phyloP scores from a whole-genome alignment of 495 filamentous ascomycete genomes.

The Delitschia confertaspora region DNA sequence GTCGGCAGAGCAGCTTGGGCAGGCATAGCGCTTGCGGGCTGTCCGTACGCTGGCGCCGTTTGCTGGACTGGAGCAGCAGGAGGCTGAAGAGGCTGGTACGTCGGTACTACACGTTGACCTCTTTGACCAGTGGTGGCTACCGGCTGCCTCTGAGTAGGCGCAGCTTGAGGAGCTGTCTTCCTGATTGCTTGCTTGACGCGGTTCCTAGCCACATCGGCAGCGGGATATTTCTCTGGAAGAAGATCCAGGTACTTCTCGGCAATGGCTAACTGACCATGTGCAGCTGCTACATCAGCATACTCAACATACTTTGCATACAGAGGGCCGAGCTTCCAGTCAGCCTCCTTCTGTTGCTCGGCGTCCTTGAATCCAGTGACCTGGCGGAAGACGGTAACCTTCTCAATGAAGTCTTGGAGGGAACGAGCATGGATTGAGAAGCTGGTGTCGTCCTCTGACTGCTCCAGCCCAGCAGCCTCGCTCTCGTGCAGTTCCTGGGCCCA shows the following conservation, averaged over 20 bases:
- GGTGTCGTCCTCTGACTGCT: constrained; percentile 58
- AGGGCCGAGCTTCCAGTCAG: constrained; percentile 79
- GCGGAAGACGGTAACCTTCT: constrained; percentile 97
- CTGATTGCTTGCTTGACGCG: constrained; percentile 78
- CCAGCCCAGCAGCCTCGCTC: constrained; percentile 62
- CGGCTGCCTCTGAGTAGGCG: constrained; percentile 26
- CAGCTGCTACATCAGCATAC: constrained; percentile 90
- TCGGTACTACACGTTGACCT: constrained; percentile 18
- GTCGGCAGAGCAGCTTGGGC: constrained; percentile 8
- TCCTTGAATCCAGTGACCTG: constrained; percentile 88
- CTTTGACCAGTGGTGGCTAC: constrained; percentile 23
- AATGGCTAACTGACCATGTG: constrained; percentile 75
- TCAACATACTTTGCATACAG: constrained; percentile 95
- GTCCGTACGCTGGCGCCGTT: constrained; percentile 26
- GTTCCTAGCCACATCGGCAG: constrained; percentile 78
- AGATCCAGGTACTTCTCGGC: constrained; percentile 89
- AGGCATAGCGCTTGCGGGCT: constrained; percentile 15
- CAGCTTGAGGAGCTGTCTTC: constrained; percentile 46
- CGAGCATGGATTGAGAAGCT: constrained; percentile 87
- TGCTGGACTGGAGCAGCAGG: constrained; percentile 14
- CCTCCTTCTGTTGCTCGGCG: constrained; percentile 54
- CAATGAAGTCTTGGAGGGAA: constrained; percentile 83
- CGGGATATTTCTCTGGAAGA: constrained; percentile 74
- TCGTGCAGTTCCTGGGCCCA: constrained; percentile 87
- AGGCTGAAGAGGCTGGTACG: constrained; percentile 21